phyloP scores from a whole-genome alignment of 2,329 filamentous ascomycete genomes.

The Colletotrichum sp. region DNA sequence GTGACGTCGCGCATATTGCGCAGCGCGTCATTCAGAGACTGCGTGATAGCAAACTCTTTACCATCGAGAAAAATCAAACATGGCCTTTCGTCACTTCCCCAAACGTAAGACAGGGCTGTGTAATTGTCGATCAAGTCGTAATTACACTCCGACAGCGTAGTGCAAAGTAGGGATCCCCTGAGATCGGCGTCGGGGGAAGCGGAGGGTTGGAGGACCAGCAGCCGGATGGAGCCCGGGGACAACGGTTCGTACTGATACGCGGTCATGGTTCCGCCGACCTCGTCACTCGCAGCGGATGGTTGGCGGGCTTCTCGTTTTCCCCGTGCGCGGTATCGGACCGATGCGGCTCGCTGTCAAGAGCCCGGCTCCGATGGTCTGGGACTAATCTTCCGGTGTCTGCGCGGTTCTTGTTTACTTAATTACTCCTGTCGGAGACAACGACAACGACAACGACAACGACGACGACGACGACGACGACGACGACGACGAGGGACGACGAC shows the following conservation, averaged over 20 bases:
- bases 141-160: neutral
- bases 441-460: too few relatives aligned
- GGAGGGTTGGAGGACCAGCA: neutral
- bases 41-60: neutral
- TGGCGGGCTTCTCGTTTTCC: neutral
- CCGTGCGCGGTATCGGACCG: neutral
- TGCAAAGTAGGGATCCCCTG: slow-evolving; percentile 15
- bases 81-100: slow-evolving; percentile 20
- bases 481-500: too few relatives aligned
- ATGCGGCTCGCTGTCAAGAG: neutral
- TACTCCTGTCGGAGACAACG: too few relatives aligned
- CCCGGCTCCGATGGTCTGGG: neutral
- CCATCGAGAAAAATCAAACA: slow-evolving; percentile 23
- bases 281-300: neutral
- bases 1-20: slow-evolving; percentile 44
- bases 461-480: too few relatives aligned
- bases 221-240: neutral
- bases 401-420: too few relatives aligned
- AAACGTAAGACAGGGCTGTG: slow-evolving; percentile 30
- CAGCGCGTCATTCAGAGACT: slow-evolving; percentile 29
- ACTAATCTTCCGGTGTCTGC: too few relatives aligned
- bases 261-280: neutral
- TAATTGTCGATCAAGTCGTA: neutral
- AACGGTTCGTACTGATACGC: slow-evolving; percentile 13
- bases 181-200: neutral